Conservation (phyloP, 139 green algal genomes). For the Prasinococcaceae sp. region DNA sequence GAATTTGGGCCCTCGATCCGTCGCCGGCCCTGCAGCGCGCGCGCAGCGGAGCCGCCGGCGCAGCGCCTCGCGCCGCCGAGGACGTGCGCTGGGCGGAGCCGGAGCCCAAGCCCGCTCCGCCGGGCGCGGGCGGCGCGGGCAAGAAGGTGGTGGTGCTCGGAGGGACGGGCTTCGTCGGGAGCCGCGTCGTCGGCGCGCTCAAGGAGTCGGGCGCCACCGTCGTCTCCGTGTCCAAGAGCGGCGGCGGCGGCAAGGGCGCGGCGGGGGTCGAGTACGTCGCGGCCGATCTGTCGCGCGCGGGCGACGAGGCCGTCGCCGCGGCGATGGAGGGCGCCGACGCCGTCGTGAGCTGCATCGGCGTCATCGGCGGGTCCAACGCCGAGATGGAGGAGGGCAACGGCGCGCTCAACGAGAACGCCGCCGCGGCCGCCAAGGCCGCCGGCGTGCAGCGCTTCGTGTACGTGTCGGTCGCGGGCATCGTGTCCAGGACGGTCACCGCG, state of each 20-base stretch:
- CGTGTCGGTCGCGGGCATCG: conserved; percentile 10
- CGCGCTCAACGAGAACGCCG: background rate
- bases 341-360: conserved; percentile 7
- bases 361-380: background rate
- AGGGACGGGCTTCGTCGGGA: conserved; percentile 6
- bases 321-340: background rate
- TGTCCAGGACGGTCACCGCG: conserved; percentile 2
- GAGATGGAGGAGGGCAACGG: conserved; percentile 5
- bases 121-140: no score
- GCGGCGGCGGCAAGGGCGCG: background rate
- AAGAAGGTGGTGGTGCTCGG: background rate
- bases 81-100: no score
- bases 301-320: background rate
- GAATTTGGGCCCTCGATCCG: no score
- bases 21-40: no score
- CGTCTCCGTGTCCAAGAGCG: background rate
- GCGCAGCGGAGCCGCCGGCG: no score
- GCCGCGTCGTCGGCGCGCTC: background rate
- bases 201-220: background rate
- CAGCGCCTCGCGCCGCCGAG: no score
- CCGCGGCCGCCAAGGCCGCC: background rate
- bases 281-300: background rate
- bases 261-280: background rate
- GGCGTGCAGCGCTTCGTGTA: conserved; percentile 8
- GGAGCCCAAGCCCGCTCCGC: no score